Evolutionary conservation across 495 filamentous ascomycete species (phyloP), one percentile per base, ranked within the genome.

Genomic region (Hypoxylon fuscum): DNA sequence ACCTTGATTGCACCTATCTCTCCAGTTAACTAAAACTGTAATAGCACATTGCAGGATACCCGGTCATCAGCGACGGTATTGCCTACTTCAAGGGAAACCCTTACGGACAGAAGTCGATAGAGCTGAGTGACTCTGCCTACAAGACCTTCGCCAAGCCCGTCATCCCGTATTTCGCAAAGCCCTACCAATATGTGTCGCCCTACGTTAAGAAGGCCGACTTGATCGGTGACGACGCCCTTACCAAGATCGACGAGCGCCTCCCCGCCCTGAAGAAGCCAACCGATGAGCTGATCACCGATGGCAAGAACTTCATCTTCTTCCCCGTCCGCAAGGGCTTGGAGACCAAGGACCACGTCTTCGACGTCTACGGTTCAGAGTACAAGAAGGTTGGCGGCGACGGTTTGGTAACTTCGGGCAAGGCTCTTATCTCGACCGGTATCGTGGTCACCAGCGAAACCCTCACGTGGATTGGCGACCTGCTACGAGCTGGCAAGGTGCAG

Each of bases 191-290:
- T 71, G 81, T 95, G 50, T 84, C 85, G 15, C 94, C 95, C 1
- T 97, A 97, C 76, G 80, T 96, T 48, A 79, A 83, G 72, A 89
- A 87, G 69, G 93, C 87, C 66, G 95, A 98, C 61, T 74, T 83
- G 56, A 76, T 97, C 42, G 95, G 90, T 66, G 88, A 93, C 76
- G 77, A 81, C 66, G 84, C 89, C 12, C 82, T 98, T 60, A 80
- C 68, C 55, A 85, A 84, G 64, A 84, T 97, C 62, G 95, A 98
- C 57, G 70, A 81, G 49, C 85, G 78, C 58, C 92, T 97, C 79
- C 95, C 95, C 22, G 83, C 90, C 68, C 85, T 98, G 66, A 96
- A 92, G 80, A 89, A 96, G 74, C 87, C 93, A 17, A 93, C 92
- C 8, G 76, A 85, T 34, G 90, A 90, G 72, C 82, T 98, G 54